These are phyloP conservation scores for Sugiyamaella pinicola DNA, from an alignment of 1,139 yeast genomes.

Conservation along the genomic window DNA sequence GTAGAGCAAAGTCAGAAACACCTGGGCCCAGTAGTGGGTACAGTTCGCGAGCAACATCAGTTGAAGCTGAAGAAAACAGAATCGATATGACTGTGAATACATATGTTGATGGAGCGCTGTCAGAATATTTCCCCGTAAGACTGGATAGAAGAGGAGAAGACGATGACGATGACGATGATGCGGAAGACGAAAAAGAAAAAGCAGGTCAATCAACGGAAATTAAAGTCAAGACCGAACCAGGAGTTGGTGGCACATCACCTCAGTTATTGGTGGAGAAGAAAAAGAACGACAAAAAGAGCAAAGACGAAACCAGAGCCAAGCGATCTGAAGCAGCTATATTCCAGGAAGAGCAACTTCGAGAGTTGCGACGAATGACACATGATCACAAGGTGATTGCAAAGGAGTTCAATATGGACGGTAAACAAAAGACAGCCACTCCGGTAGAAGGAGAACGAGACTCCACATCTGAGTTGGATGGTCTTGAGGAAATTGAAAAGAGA, in stretches of 20 bases:
- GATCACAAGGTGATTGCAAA: constrained; percentile 37
- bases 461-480: constrained; percentile 37
- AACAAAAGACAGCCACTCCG: constrained; percentile 9
- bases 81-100: constrained; percentile 35
- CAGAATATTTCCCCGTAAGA: constrained; percentile 39
- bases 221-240: constrained; percentile 30
- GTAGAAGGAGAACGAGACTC: constrained; percentile 24
- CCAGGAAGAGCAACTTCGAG: constrained; percentile 33
- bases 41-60: constrained; percentile 23
- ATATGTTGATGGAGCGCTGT: constrained; percentile 30
- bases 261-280: background rate
- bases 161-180: constrained; percentile 41
- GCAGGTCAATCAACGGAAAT: constrained; percentile 30
- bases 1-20: constrained; percentile 32
- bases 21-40: constrained; percentile 26
- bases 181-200: constrained; percentile 44
- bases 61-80: constrained; percentile 29
- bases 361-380: constrained; percentile 32
- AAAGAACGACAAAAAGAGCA: background rate
- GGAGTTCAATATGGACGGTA: constrained; percentile 33
- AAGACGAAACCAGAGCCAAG: constrained; percentile 1
- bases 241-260: constrained; percentile 5
- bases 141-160: constrained; percentile 34
- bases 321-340: constrained; percentile 21
- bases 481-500: constrained; percentile 44